Conservation (phyloP, 1,139 yeast species). For the Saccharomyces uvarum region DNA sequence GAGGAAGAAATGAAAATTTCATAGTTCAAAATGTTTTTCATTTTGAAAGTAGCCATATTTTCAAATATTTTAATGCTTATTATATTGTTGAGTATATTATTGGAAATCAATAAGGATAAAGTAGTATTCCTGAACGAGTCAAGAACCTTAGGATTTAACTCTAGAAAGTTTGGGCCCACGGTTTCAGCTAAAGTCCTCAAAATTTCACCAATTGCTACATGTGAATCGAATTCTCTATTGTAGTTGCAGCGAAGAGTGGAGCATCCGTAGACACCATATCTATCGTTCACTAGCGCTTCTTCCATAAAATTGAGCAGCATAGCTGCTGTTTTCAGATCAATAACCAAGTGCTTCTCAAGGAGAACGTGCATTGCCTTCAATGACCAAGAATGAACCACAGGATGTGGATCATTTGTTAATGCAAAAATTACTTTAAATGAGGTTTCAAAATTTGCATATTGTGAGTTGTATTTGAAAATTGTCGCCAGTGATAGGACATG, state of each 20-base stretch:
- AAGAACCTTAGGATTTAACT: conserved; percentile 20
- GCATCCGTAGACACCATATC: conserved; percentile 44
- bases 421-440: conserved; percentile 54
- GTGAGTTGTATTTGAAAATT: conserved; percentile 45
- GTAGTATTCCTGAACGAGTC: conserved; percentile 25
- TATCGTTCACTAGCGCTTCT: conserved; percentile 43
- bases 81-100: conserved; percentile 19
- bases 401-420: conserved; percentile 73
- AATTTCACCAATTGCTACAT: conserved; percentile 37
- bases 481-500: conserved; percentile 53
- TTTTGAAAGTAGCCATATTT: conserved; percentile 27
- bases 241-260: conserved; percentile 42
- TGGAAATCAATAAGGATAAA: conserved; percentile 21
- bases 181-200: conserved; percentile 39
- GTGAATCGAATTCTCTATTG: conserved; percentile 39
- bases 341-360: conserved; percentile 50
- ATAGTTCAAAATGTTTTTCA: conserved; percentile 25
- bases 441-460: conserved; percentile 36
- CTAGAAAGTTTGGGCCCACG: conserved; percentile 44
- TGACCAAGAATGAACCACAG: conserved; percentile 69
- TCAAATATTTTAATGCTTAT: conserved; percentile 23
- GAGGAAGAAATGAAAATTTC: conserved; percentile 18
- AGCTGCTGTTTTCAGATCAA: conserved; percentile 36
- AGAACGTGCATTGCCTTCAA: conserved; percentile 51
- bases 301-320: conserved; percentile 43